A percentile compares a stretch with the other conserved stretches of the same genome.
These are phyloP conservation scores for Mycosphaerella arachidis DNA, from an alignment of 2,329 filamentous ascomycete species.

Conservation along the genomic window DNA sequence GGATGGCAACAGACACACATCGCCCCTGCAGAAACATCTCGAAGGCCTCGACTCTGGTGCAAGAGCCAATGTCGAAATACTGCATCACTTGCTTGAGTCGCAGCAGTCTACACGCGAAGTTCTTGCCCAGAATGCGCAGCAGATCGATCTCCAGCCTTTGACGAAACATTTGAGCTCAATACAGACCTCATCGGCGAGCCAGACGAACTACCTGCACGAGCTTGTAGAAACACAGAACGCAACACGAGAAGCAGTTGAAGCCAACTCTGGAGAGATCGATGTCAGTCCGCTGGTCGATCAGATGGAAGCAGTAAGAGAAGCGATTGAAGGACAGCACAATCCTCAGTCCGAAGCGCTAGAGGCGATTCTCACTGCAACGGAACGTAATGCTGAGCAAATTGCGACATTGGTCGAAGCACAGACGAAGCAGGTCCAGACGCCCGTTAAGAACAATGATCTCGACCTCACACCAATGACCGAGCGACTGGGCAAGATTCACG, in stretches of 20 bases:
- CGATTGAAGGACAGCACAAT: conserved; percentile 3
- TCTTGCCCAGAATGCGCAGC: background rate
- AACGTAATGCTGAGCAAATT: conserved; percentile 20
- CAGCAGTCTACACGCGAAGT: background rate
- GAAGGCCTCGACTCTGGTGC: background rate
- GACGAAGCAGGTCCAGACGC: background rate
- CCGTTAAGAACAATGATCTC: conserved; percentile 9
- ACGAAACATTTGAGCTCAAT: background rate
- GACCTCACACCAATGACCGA: conserved; percentile 28
- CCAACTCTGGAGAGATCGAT: conserved; percentile 16
- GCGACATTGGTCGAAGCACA: conserved; percentile 17
- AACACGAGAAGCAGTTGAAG: conserved; percentile 13
- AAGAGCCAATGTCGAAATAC: background rate
- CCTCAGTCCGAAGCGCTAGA: conserved; percentile 8
- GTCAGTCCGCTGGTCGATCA: conserved; percentile 20
- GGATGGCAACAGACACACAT: conserved; percentile 14
- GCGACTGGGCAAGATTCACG: conserved; percentile 21
- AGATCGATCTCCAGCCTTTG: background rate
- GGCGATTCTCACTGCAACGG: conserved; percentile 19
- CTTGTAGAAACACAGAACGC: conserved; percentile 23
- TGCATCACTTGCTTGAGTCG: conserved; percentile 1
- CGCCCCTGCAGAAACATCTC: conserved; percentile 1
- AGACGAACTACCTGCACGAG: conserved; percentile 7
- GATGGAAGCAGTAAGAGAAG: conserved; percentile 11
- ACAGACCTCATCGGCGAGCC: background rate